Evolutionary conservation across 305 asterid genomes (phyloP).

Genomic region (Andrographis paniculata): DNA sequence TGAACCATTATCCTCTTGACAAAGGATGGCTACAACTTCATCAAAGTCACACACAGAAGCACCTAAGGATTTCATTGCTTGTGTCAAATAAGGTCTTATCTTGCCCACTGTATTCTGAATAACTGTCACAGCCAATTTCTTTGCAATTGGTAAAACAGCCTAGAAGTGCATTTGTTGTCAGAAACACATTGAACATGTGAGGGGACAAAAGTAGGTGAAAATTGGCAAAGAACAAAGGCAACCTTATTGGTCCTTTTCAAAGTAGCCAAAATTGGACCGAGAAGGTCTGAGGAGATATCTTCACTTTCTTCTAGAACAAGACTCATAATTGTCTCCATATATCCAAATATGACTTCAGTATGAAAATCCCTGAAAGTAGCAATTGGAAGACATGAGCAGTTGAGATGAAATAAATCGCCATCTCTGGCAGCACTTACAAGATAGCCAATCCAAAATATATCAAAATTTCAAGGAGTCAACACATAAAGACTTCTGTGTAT

Average conservation of each 20-base stretch:
- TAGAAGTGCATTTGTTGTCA: slow-evolving; percentile 27
- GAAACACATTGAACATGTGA: slow-evolving; percentile 10
- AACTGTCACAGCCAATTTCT: slow-evolving; percentile 70
- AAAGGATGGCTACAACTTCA: too few species aligned
- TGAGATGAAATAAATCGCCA: slow-evolving; percentile 7
- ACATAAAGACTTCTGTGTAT: too few species aligned
- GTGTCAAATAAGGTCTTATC: slow-evolving; percentile 62
- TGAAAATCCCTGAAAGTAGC: slow-evolving; percentile 61
- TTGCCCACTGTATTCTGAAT: slow-evolving; percentile 48
- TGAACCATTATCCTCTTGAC: too few species aligned
- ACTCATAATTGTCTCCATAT: slow-evolving; percentile 92
- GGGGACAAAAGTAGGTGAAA: neutral
- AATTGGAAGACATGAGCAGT: slow-evolving; percentile 20
- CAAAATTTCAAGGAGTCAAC: too few species aligned
- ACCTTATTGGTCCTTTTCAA: slow-evolving; percentile 73
- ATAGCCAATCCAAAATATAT: too few species aligned
- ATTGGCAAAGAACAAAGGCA: slow-evolving; percentile 10
- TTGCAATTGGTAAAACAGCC: slow-evolving; percentile 57
- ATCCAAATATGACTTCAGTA: slow-evolving; percentile 42
- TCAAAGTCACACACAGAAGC: slow-evolving; percentile 23
- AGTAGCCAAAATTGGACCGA: slow-evolving; percentile 55
- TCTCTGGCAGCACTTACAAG: slow-evolving; percentile 9
- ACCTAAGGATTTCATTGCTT: slow-evolving; percentile 47
- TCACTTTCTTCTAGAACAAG: slow-evolving; percentile 95
- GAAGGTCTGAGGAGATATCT: slow-evolving; percentile 62